Evolutionary conservation across 768 basidiomycete species (phyloP).

Genomic region (Mycena indigotica): DNA sequence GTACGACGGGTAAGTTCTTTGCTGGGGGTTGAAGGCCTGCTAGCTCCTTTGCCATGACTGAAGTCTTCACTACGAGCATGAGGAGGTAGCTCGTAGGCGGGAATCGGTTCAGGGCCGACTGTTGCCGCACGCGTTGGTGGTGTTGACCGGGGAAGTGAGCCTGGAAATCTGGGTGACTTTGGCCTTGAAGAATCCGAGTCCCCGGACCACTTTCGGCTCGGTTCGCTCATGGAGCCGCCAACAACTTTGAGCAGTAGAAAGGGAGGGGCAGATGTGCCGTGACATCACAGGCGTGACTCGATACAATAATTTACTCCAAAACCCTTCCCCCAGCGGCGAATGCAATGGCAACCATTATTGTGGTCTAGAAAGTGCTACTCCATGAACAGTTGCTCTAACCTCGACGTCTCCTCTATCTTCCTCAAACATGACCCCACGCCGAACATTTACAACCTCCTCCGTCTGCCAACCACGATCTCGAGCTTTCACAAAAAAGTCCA

Average conservation of each 20-base stretch:
- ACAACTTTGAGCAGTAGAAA: constrained; percentile 5
- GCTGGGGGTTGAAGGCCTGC: constrained; percentile 55
- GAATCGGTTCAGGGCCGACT: constrained; percentile 10
- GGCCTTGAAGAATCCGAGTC: neutral
- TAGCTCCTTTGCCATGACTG: constrained; percentile 66
- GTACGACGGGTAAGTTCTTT: constrained; percentile 47
- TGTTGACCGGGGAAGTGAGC: constrained; percentile 7
- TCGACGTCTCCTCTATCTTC: constrained; percentile 81
- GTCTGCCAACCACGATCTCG: constrained; percentile 67
- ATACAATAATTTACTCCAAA: constrained; percentile 19
- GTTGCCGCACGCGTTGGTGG: constrained; percentile 13
- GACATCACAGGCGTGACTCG: neutral
- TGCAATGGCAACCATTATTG: too few species aligned
- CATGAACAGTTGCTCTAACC: constrained; percentile 81
- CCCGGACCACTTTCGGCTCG: constrained; percentile 6
- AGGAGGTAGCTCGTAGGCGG: constrained; percentile 27
- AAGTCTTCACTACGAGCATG: constrained; percentile 75
- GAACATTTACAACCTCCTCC: constrained; percentile 65
- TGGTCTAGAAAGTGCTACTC: constrained; percentile 76
- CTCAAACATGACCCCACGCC: constrained; percentile 84
- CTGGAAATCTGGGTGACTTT: neutral
- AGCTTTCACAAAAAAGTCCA: constrained; percentile 78
- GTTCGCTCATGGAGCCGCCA: constrained; percentile 19
- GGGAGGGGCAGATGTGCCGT: neutral
- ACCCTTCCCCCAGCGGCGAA: too few species aligned